phyloP scores from a whole-genome alignment of 1,284 basidiomycete species.

The Trametes sp. region DNA sequence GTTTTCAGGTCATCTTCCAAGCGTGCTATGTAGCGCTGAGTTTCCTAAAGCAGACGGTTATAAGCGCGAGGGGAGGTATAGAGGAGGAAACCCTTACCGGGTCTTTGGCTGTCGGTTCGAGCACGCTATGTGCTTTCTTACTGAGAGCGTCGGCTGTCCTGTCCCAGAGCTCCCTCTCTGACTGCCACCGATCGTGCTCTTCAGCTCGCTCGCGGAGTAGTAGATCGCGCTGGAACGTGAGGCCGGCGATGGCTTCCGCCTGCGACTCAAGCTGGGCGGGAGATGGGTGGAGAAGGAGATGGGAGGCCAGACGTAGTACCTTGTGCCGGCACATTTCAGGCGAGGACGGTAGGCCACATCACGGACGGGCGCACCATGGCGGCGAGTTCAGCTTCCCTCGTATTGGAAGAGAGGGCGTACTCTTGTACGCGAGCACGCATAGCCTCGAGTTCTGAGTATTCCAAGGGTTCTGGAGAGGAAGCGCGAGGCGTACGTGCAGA shows the following conservation, averaged over 20 bases:
- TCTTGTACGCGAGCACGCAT: conserved; percentile 42
- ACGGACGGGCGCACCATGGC: conserved; percentile 58
- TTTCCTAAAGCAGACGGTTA: conserved; percentile 51
- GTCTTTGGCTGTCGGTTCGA: conserved; percentile 45
- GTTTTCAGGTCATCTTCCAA: conserved; percentile 62
- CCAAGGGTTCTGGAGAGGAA: conserved; percentile 43
- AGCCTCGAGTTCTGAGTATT: conserved; percentile 41
- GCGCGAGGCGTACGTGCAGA: conserved; percentile 12
- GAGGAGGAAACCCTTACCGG: conserved; percentile 37
- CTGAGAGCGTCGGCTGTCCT: conserved; percentile 70
- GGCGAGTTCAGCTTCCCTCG: conserved; percentile 59
- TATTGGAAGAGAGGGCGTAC: conserved; percentile 26
- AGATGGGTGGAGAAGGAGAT: conserved; percentile 42
- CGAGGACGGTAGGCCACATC: conserved; percentile 2
- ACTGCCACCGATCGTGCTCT: conserved; percentile 60
- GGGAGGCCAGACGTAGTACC: conserved; percentile 58
- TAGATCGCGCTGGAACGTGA: conserved; percentile 66
- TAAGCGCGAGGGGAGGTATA: too few species aligned
- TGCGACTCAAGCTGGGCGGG: conserved; percentile 63
- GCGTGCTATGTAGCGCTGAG: conserved; percentile 53
- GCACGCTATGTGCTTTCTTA: conserved; percentile 51
- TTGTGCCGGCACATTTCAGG: conserved; percentile 37
- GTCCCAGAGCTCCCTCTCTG: conserved; percentile 66
- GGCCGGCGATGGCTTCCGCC: conserved; percentile 62
- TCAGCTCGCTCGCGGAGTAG: conserved; percentile 58